Conservation (phyloP, 2,329 filamentous ascomycete genomes). For the Ophiocordyceps australis region DNA sequence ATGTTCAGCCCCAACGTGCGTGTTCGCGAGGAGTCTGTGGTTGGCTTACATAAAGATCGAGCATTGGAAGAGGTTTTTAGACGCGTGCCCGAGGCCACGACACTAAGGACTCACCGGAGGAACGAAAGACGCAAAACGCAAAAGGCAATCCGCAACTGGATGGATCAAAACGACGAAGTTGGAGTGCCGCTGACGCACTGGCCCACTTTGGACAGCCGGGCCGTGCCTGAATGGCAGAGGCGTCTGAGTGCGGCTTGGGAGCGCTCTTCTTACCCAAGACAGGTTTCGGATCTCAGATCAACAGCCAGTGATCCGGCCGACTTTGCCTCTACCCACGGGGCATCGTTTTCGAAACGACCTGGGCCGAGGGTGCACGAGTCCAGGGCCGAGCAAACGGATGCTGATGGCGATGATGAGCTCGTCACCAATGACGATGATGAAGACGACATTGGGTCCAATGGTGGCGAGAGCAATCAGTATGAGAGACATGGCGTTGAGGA, state of each 20-base stretch:
- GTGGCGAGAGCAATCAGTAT: conserved; percentile 13
- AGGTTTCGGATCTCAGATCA: conserved; percentile 38
- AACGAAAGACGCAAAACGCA: conserved; percentile 56
- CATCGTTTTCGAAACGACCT: conserved; percentile 12
- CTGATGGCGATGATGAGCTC: conserved; percentile 81
- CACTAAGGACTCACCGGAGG: conserved; percentile 38
- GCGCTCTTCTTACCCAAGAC: conserved; percentile 24
- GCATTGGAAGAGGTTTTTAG: conserved; percentile 86
- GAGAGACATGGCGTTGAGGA: conserved; percentile 11
- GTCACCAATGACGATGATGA: conserved; percentile 62
- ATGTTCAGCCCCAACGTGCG: conserved; percentile 58
- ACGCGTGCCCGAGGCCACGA: conserved; percentile 45
- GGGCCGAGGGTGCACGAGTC: conserved; percentile 18
- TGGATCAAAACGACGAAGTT: conserved; percentile 49
- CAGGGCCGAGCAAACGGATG: conserved; percentile 46
- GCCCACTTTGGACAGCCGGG: conserved; percentile 26
- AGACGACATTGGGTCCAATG: conserved; percentile 30
- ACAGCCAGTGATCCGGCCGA: conserved; percentile 47
- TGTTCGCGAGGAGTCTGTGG: conserved; percentile 69
- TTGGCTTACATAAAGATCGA: conserved; percentile 76
- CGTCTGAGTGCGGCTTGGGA: conserved; percentile 35
- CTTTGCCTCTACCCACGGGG: conserved; percentile 34
- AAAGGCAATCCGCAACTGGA: conserved; percentile 77
- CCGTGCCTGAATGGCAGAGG: conserved; percentile 26
- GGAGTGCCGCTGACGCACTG: conserved; percentile 27